Percentiles rank a stretch among this genome's conserved stretches.
These are phyloP conservation scores for Pluteus cervinus DNA, from an alignment of 768 basidiomycete genomes.

Conservation along the genomic window DNA sequence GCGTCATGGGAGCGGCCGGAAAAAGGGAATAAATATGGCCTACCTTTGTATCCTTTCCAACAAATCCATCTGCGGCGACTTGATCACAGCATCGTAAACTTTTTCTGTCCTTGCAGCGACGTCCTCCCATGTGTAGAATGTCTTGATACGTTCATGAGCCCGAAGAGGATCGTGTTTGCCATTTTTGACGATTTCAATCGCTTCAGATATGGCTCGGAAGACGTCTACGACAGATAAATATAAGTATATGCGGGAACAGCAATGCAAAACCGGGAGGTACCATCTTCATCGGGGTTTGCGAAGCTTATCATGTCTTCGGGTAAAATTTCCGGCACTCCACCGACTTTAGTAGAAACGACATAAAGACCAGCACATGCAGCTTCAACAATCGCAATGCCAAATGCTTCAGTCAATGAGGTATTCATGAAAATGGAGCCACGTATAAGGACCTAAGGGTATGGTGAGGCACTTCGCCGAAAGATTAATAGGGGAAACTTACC, in stretches of 20 bases:
- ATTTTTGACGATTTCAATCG: slow-evolving; percentile 59
- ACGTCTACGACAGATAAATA: slow-evolving; percentile 52
- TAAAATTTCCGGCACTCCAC: slow-evolving; percentile 92
- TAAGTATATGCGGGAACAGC: slow-evolving; percentile 1
- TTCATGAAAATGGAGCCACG: slow-evolving; percentile 92
- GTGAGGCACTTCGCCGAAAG: not conserved
- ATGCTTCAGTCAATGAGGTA: slow-evolving; percentile 92
- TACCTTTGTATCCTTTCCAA: slow-evolving; percentile 75
- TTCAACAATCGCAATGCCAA: slow-evolving; percentile 96
- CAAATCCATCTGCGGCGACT: slow-evolving; percentile 58
- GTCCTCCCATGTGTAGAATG: slow-evolving; percentile 84
- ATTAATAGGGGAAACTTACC: slow-evolving; percentile 33
- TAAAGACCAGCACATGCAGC: slow-evolving; percentile 93
- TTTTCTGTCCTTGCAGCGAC: slow-evolving; percentile 76
- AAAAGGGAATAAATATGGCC: slow-evolving; percentile 1
- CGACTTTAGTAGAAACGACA: slow-evolving; percentile 90
- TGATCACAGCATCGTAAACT: slow-evolving; percentile 72
- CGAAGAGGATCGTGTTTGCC: slow-evolving; percentile 68
- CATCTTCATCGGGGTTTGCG: slow-evolving; percentile 89
- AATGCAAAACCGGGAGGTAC: slow-evolving; percentile 33
- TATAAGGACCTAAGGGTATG: slow-evolving; percentile 57
- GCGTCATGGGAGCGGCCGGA: not conserved
- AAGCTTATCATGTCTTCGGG: slow-evolving; percentile 95
- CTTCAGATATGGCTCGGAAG: slow-evolving; percentile 75
- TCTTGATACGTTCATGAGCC: slow-evolving; percentile 73